phyloP scores from a whole-genome alignment of 2,329 filamentous ascomycete genomes.

The Calonectria pseudoreteaudii region DNA sequence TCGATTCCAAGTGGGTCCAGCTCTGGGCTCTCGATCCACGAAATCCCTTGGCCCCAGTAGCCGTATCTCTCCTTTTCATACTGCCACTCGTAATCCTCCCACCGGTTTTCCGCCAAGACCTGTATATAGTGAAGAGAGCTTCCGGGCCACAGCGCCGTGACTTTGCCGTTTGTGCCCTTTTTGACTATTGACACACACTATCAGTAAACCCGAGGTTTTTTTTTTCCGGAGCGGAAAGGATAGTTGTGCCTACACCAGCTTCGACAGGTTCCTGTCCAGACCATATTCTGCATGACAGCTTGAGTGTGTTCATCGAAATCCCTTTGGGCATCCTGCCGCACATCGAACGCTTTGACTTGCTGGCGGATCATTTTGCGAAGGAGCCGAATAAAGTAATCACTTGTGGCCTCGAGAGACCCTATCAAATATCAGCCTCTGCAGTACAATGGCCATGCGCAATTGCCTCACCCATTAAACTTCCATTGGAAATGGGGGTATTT shows the following conservation, averaged over 20 bases:
- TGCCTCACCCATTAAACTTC: constrained; percentile 36
- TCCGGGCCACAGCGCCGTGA: constrained; percentile 57
- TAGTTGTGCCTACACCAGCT: constrained; percentile 54
- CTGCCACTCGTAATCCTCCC: constrained; percentile 41
- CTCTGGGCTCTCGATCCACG: constrained; percentile 37
- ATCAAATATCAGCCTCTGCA: background rate
- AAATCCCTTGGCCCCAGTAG: constrained; percentile 37
- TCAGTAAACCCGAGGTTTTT: background rate
- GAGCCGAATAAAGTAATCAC: constrained; percentile 43
- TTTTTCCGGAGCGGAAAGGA: background rate
- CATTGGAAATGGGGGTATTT: constrained; percentile 45
- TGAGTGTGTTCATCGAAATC: constrained; percentile 60
- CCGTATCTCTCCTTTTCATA: constrained; percentile 35
- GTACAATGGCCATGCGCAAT: rapidly evolving
- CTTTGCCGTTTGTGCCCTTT: constrained; percentile 50
- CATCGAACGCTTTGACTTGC: constrained; percentile 32
- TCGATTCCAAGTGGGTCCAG: constrained; percentile 32
- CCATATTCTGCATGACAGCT: constrained; percentile 54
- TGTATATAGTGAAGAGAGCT: constrained; percentile 60
- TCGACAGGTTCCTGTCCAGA: constrained; percentile 57
- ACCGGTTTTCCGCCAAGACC: constrained; percentile 46
- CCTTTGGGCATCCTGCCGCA: constrained; percentile 48
- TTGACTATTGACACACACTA: constrained; percentile 21
- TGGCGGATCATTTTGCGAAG: constrained; percentile 38
- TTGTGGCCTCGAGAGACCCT: constrained; percentile 42